Base-by-base conservation (phyloP, 768 basidiomycete genomes). In the Bullera alba region DNA sequence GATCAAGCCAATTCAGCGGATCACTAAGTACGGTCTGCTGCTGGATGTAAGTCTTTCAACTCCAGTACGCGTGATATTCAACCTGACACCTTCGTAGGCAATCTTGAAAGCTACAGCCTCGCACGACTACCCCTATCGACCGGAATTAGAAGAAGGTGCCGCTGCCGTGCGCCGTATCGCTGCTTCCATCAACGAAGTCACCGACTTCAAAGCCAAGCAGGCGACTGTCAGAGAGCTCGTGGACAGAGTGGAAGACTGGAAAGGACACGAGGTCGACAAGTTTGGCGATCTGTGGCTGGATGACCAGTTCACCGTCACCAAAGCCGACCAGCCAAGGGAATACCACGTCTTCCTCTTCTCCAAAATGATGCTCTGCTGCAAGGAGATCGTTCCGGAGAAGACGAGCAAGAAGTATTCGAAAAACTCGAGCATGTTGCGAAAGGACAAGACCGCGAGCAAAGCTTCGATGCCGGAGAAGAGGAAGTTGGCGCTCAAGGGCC, bases 271-370 rank as follows among this genome's bases (percentile, higher is more conserved):
- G 61, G 79, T 96, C 32, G 83, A 83, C 60, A 87, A 90, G 71
- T 97, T 99, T 58, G 95, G 95, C 53, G 83, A 87, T 60, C 84
- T 99, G 47, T 79, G 93, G 28, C 80, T 97, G 26, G 92, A 97
- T 70, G 95, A 96, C 70, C 80, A 90, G 49, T 97, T 97, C 73
- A 82, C 84, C 51, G 95, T 97, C 51, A 93, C 86, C 62, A 99
- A 97, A 74, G 86, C 85, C 42, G 91, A 92, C 52, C 86, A 91
- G 63, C 91, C 96, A 71, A 81, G 95, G 61, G 95, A 99, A 73
- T 97, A 97, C 65, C 90, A 93, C 61, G 92, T 99, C 51, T 99
- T 96, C 79, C 78, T 99, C 29, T 99, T 99, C 60, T 92, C 97
- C 76, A 90, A 90, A 76, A 99, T 99, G 73, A 90, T 99, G 58